Evolutionary conservation across 768 basidiomycete genomes (phyloP), one percentile per base, ranked within the genome.

Genomic region (Hemileccinum rubropunctum): DNA sequence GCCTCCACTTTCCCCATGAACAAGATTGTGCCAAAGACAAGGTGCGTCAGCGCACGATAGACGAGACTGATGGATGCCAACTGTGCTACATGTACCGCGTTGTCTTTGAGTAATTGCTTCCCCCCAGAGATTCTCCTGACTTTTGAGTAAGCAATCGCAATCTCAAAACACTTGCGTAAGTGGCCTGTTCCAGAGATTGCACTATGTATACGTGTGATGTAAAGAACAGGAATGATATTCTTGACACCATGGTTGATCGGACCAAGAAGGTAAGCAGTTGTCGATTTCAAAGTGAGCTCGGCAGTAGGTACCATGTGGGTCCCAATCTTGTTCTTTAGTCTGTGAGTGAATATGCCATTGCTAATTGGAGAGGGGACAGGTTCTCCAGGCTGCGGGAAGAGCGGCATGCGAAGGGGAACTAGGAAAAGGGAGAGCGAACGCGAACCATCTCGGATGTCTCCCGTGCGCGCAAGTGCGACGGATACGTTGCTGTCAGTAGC

Each of bases 281-380:
- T 67, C 30, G 73, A 73, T 47, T 80, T 71, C 15, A 91, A 71
- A 15, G 77, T 78, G 37, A 89, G 77, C 65, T 91, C 88, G 0
- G 87, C 88, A 3, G 88, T 91, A 1, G 88, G 88, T 17, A 91
- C 68, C 18, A 79, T 72, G 48, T 83, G 79, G 1, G 89, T 91
- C 3, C 89, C 88, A 28, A 89, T 73, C 67, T 91, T 91, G 64
- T 86, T 77, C 71, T 91, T 91, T 40, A 90, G 74, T 13, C 87
- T 76, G 64, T 91, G 88, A 2, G 86, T 67, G 55, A 74, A 71
- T 47, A 91, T 80, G 21, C 81, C 80, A 66, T 91, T 90, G 61
- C 76, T 81, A 12, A 67, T 74, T 4, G 79, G 66, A 33, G 74
- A 66, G 0, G 78, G 76, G 0, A 50, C 56, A 14, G 78, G 75